These are phyloP conservation scores for Neurospora tetrasperma DNA, from an alignment of 495 filamentous ascomycete species.

Conservation along the genomic window DNA sequence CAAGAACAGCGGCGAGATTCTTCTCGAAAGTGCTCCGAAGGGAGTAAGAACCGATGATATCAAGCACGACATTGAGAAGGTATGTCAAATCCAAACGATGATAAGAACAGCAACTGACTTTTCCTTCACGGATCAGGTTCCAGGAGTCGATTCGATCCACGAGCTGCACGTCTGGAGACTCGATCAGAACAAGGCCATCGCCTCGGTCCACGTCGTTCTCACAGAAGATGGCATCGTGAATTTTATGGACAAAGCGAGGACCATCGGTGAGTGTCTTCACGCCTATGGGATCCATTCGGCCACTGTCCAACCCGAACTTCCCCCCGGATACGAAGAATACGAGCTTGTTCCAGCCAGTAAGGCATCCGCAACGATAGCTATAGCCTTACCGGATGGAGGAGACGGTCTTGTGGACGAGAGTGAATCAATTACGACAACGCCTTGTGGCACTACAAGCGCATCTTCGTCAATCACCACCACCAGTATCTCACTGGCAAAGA, in stretches of 20 bases:
- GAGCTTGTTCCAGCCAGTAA: not conserved
- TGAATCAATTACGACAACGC: not conserved
- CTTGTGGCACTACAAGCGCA: not conserved
- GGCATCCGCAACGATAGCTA: not conserved
- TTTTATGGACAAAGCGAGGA: constrained; percentile 72
- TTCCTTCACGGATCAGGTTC: constrained; percentile 35
- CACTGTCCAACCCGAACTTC: constrained; percentile 78
- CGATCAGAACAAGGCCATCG: constrained; percentile 79
- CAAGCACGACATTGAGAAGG: constrained; percentile 70
- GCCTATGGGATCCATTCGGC: constrained; percentile 87
- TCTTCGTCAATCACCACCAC: not conserved
- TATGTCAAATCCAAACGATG: constrained; percentile 6
- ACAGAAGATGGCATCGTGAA: constrained; percentile 44
- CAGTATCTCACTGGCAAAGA: not conserved
- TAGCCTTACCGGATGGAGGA: not conserved
- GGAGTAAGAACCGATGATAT: constrained; percentile 75
- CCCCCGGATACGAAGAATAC: not conserved
- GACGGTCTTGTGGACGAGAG: not conserved
- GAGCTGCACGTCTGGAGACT: constrained; percentile 94
- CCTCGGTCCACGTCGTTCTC: constrained; percentile 77
- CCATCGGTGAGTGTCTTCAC: constrained; percentile 73
- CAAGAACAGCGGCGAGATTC: constrained; percentile 77
- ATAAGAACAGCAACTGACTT: not conserved
- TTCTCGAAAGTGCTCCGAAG: constrained; percentile 75
- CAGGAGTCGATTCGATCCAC: constrained; percentile 72